A percentile compares a stretch with the other conserved stretches of the same genome.
Conservation (phyloP, 73 alveolate genomes). For the Paramecium bursaria region DNA sequence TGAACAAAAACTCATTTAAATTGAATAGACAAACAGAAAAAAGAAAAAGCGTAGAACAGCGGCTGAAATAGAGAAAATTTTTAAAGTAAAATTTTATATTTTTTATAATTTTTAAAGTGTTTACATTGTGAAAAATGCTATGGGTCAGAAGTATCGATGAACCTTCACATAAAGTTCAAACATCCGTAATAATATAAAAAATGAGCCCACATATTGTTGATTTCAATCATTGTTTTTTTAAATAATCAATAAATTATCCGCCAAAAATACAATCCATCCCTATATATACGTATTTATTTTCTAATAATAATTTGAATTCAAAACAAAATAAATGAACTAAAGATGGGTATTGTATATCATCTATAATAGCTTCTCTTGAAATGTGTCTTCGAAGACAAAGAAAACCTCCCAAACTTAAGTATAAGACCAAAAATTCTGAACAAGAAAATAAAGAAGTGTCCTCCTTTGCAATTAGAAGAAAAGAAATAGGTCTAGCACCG, state of each 20-base stretch:
- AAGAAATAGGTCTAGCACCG: too few species aligned
- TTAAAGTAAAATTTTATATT: constrained; percentile 52
- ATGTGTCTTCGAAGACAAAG: too few species aligned
- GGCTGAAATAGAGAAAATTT: constrained; percentile 79
- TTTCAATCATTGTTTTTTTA: not conserved
- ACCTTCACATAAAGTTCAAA: constrained; percentile 83
- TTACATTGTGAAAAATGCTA: constrained; percentile 82
- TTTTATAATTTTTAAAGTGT: constrained; percentile 68
- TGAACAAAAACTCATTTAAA: constrained; percentile 48
- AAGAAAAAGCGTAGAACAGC: constrained; percentile 85
- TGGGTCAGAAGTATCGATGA: constrained; percentile 84
- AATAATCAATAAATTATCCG: not conserved
- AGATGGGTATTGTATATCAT: not conserved
- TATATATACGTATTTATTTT: too few species aligned
- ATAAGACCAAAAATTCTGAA: too few species aligned
- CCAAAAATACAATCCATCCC: not conserved
- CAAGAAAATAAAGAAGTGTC: too few species aligned
- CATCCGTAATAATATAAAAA: constrained; percentile 57
- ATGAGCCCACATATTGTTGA: not conserved
- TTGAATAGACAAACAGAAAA: constrained; percentile 71
- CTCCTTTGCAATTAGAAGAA: too few species aligned
- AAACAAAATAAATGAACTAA: not conserved
- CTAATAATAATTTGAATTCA: not conserved
- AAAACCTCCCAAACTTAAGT: too few species aligned
- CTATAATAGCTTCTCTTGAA: too few species aligned